These are phyloP conservation scores for Rhodotorula diobovata DNA, from an alignment of 768 basidiomycete genomes.

Conservation along the genomic window DNA sequence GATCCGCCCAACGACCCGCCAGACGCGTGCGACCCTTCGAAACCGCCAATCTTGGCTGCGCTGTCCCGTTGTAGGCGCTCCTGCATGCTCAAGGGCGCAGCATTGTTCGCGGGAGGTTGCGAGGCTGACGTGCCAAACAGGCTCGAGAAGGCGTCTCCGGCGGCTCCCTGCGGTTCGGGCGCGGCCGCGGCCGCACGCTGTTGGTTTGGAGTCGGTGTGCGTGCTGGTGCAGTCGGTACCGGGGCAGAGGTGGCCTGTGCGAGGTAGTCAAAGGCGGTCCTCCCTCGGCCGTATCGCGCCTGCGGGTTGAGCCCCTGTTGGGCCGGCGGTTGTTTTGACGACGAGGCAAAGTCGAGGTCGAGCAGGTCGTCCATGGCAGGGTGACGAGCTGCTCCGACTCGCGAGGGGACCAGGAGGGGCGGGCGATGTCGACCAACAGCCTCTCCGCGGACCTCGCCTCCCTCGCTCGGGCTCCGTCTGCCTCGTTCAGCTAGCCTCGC, in stretches of 20 bases:
- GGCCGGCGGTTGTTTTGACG: no score
- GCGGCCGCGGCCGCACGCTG: no score
- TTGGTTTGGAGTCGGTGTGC: background rate
- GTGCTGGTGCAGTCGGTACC: background rate
- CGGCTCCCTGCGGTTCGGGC: no score
- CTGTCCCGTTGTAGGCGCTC: constrained; percentile 17
- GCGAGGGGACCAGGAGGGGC: background rate
- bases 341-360: constrained; percentile 36
- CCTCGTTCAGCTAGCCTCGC: background rate
- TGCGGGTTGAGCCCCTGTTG: background rate
- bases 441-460: background rate
- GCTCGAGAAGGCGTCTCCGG: constrained; percentile 30
- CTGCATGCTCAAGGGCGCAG: constrained; percentile 20
- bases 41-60: background rate
- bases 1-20: background rate
- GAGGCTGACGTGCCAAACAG: constrained; percentile 31
- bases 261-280: constrained; percentile 35
- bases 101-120: background rate
- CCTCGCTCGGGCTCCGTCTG: background rate
- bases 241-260: constrained; percentile 1
- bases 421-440: no score
- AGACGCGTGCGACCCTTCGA: no score
- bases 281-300: background rate
- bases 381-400: background rate
- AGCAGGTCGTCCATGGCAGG: constrained; percentile 40